Base-by-base conservation (phyloP, 2,329 filamentous ascomycete species). In the Teratosphaeria pseudoeucalypti region DNA sequence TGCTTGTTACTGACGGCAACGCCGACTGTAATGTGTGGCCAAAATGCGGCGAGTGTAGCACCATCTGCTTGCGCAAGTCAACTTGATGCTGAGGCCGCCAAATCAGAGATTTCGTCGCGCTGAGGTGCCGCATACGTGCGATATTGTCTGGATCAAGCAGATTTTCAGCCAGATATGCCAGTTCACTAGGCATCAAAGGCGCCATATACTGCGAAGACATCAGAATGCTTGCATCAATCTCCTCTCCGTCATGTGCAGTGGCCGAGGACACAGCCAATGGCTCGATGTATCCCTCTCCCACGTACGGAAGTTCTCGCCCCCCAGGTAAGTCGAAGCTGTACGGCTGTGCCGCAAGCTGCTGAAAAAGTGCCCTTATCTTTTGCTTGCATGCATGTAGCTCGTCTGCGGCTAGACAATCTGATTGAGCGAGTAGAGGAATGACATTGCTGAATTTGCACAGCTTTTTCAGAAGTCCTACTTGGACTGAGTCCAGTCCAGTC, bases 151-250 rank as follows among this genome's bases (percentile, higher is more conserved):
- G 81, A 54, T 90, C 86, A 66, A 97, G 92, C 0, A 96, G 77
- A 19, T 83, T 82, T 9, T 84, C 78, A n/a, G 95, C 82, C 1
- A 97, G 78, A 9, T 76, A 73, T 5, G 73, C 68, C 2, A 97
- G 82, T 60, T 97, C 92, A 9, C 90, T 94, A 0, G 82, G 75
- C 2, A 89, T 75, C 4, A 96, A 79, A 0, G 92, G 92, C 62
- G 90, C 87, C 14, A 94, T 78, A 70, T 96, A 97, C 67, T 94
- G 89, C 0, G 92, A 87, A 59, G 86, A 91, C 92, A 97, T 97
- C 19, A 97, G 81, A 0, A 95, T 79, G 68, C 90, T 96, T 19
- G 92, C 92, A 71, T 97, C 92, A 86, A 97, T 95, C 52, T 82
- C 85, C 47, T 96, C 90, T 61, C 85, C 77, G 67, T 96, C 90